A percentile compares a stretch with the other conserved stretches of the same genome.
Evolutionary conservation across 2,329 filamentous ascomycete species (phyloP).

Genomic region (Aspergillus pseudonomiae): DNA sequence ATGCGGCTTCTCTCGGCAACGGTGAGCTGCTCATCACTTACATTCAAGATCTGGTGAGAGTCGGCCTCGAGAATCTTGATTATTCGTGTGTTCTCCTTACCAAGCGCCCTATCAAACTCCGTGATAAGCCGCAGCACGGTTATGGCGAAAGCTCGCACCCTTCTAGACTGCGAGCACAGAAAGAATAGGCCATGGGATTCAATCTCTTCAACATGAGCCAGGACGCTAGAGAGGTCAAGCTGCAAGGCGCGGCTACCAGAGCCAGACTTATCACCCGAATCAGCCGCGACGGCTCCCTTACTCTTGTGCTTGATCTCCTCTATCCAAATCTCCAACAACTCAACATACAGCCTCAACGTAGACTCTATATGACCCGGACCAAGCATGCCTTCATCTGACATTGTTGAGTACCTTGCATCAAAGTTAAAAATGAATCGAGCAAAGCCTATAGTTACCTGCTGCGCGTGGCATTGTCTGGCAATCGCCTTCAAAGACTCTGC

Average conservation of each 20-base stretch:
- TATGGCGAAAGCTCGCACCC: constrained; percentile 86
- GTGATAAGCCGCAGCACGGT: constrained; percentile 89
- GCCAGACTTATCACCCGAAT: constrained; percentile 63
- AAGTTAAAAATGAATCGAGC: constrained; percentile 98
- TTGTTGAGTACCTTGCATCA: constrained; percentile 94
- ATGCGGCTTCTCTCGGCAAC: constrained; percentile 90
- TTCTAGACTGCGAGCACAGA: constrained; percentile 89
- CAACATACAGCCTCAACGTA: constrained; percentile 88
- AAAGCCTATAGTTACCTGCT: constrained; percentile 95
- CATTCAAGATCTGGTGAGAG: constrained; percentile 83
- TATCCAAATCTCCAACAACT: constrained; percentile 94
- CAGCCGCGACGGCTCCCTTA: constrained; percentile 66
- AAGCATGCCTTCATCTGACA: constrained; percentile 96
- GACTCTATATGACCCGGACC: constrained; percentile 93
- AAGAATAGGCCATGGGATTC: constrained; percentile 98
- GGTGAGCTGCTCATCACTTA: constrained; percentile 81
- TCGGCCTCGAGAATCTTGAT: constrained; percentile 93
- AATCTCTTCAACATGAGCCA: constrained; percentile 93
- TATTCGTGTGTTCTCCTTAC: constrained; percentile 77
- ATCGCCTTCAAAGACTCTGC: constrained; percentile 94
- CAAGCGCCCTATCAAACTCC: constrained; percentile 88
- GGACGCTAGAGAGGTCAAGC: constrained; percentile 82
- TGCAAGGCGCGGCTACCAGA: constrained; percentile 74
- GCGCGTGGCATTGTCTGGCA: constrained; percentile 86
- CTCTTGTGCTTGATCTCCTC: constrained; percentile 91